Percentiles rank a stretch among this genome's conserved stretches.
These are phyloP conservation scores for Madurella fahalii DNA, from an alignment of 2,329 filamentous ascomycete genomes.

Conservation along the genomic window DNA sequence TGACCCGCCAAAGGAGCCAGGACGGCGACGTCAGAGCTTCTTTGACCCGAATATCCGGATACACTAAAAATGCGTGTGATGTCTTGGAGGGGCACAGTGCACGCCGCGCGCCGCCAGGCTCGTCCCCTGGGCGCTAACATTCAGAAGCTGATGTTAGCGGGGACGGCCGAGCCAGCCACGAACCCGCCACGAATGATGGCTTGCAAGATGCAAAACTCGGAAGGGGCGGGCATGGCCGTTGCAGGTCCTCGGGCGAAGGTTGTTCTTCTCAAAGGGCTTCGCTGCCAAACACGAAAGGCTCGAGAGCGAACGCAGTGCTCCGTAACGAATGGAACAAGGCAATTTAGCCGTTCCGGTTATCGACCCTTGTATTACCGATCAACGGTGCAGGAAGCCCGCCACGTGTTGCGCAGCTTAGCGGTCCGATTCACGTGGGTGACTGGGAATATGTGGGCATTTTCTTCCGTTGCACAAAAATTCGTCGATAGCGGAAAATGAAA, in stretches of 20 bases:
- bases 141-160: neutral
- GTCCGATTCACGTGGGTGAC: conserved; percentile 7
- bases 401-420: conserved; percentile 13
- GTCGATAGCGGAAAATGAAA: neutral
- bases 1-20: neutral
- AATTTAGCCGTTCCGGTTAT: neutral
- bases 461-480: neutral
- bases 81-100: conserved; percentile 31
- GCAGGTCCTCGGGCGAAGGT: too few species aligned
- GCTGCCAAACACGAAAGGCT: too few species aligned
- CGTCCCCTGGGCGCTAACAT: neutral
- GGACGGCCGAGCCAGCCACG: too few species aligned
- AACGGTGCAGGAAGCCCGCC: conserved; percentile 13
- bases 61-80: conserved; percentile 36
- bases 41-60: conserved; percentile 37
- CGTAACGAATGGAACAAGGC: neutral
- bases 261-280: too few species aligned
- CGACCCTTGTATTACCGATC: conserved; percentile 6
- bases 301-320: neutral
- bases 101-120: neutral
- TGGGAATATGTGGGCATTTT: neutral
- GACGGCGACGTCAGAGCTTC: neutral
- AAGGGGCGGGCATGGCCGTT: too few species aligned
- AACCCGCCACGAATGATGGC: too few species aligned
- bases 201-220: too few species aligned